These are phyloP conservation scores for Aureobasidium sp. DNA, from an alignment of 2,329 filamentous ascomycete species.

Conservation along the genomic window DNA sequence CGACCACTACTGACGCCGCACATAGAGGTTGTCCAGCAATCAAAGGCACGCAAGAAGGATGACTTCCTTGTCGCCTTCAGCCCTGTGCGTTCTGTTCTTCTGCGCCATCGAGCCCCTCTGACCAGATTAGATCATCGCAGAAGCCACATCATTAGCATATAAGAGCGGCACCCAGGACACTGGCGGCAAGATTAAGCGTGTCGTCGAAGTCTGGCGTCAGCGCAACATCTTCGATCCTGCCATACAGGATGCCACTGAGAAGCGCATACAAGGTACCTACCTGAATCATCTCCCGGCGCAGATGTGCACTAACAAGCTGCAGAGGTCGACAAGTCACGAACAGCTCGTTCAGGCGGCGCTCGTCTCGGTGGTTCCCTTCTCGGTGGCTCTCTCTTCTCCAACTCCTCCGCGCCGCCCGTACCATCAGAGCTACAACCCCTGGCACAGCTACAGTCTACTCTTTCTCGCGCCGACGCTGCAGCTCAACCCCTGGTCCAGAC, in stretches of 20 bases:
- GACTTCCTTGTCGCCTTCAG: constrained; percentile 91
- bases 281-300: not conserved
- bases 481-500: constrained; percentile 58
- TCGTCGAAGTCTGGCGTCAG: constrained; percentile 91
- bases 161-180: constrained; percentile 80
- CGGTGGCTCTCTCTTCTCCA: constrained; percentile 62
- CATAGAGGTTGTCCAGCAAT: constrained; percentile 89
- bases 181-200: constrained; percentile 76
- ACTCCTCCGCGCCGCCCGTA: constrained; percentile 42
- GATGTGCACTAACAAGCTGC: not conserved
- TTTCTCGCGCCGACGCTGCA: constrained; percentile 63
- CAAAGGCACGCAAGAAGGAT: constrained; percentile 81
- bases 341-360: constrained; percentile 12
- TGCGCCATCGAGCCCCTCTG: not conserved
- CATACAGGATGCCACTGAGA: constrained; percentile 74
- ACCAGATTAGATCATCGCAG: constrained; percentile 60
- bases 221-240: constrained; percentile 72
- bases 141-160: constrained; percentile 84
- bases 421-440: constrained; percentile 71
- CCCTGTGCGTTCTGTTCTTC: constrained; percentile 42
- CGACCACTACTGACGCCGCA: constrained; percentile 9
- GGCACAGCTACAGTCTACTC: constrained; percentile 62
- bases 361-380: constrained; percentile 28
- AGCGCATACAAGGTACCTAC: constrained; percentile 62
- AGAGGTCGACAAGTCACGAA: constrained; percentile 45